Conservation (phyloP, 352 stramenopile genomes). For the Globisporangium yorkense region DNA sequence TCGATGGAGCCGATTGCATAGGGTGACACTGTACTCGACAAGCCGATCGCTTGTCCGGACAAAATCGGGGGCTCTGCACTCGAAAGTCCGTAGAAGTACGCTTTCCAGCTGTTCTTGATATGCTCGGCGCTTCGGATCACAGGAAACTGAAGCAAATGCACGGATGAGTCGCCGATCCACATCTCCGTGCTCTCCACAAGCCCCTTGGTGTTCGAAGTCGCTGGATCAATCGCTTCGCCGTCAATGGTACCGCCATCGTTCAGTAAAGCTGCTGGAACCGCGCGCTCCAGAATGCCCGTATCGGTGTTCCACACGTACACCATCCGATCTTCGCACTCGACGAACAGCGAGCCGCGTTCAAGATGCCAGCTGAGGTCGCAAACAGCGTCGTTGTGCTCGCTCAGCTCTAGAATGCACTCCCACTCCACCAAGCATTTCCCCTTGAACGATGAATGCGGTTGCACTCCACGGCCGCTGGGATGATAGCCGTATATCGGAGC, state of each 20-base stretch:
- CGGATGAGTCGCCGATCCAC: constrained; percentile 38
- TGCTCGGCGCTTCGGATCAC: constrained; percentile 59
- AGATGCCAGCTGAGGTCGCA: constrained; percentile 52
- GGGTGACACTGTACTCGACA: constrained; percentile 18
- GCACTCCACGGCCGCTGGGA: constrained; percentile 13
- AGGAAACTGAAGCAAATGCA: constrained; percentile 62
- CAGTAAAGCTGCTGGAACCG: constrained; percentile 45
- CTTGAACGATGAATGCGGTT: neutral
- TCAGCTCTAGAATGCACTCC: constrained; percentile 55
- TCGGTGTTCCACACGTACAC: constrained; percentile 77
- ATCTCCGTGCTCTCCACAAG: constrained; percentile 50
- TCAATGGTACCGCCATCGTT: constrained; percentile 39
- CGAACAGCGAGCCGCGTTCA: constrained; percentile 43
- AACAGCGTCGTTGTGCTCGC: constrained; percentile 56
- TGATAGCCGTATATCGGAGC: constrained; percentile 49
- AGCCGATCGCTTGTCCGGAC: neutral
- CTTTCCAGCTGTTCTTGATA: constrained; percentile 66
- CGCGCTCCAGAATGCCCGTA: constrained; percentile 70
- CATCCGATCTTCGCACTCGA: constrained; percentile 73
- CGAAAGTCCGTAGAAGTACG: constrained; percentile 41
- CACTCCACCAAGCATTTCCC: constrained; percentile 32
- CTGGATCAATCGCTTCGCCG: neutral
- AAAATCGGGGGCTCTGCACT: constrained; percentile 6
- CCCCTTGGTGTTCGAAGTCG: constrained; percentile 18
- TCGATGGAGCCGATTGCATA: constrained; percentile 72